Percentiles rank a stretch among this genome's conserved stretches.
Evolutionary conservation across 148 eudicot species (phyloP).

Genomic region (Polygonum maritimum): DNA sequence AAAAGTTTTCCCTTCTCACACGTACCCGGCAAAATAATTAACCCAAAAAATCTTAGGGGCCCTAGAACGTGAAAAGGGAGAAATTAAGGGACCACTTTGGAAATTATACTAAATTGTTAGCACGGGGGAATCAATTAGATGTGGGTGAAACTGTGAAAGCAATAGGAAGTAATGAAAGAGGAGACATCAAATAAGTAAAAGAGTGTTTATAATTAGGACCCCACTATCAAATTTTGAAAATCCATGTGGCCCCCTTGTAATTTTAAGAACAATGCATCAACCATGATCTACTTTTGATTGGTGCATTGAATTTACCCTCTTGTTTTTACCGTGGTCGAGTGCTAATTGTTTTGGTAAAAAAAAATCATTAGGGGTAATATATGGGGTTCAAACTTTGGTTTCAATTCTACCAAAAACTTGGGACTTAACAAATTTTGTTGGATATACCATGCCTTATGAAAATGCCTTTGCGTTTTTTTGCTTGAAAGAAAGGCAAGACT

Average conservation of each 20-base stretch:
- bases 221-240: neutral
- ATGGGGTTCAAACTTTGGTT: no score
- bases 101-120: neutral
- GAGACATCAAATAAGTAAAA: constrained; percentile 3
- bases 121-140: constrained; percentile 5
- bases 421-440: no score
- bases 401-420: no score
- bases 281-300: neutral
- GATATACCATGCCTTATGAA: no score
- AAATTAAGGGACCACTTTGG: neutral
- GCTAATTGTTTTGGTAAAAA: neutral
- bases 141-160: constrained; percentile 2
- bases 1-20: neutral
- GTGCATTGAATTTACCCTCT: neutral
- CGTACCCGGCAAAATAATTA: neutral
- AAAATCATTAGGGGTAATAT: no score
- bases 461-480: no score
- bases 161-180: constrained; percentile 1
- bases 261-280: neutral
- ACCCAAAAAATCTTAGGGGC: neutral
- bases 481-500: no score
- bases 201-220: neutral
- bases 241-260: neutral
- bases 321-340: neutral
- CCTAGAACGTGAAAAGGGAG: neutral